Conservation (phyloP, 306 rosid genomes). For the Adenanthera pavonina region DNA sequence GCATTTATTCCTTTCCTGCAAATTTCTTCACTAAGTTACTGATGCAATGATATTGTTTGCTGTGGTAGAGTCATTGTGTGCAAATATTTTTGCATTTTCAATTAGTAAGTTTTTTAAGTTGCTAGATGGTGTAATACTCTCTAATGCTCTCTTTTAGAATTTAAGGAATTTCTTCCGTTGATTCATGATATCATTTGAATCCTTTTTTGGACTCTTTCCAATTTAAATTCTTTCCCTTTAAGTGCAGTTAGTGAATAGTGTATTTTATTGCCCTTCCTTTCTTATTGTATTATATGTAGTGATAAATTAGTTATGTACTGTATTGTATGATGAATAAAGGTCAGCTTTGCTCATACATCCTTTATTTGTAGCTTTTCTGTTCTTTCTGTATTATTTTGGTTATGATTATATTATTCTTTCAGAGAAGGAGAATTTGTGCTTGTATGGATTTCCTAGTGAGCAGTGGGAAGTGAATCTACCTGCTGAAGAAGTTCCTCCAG, state of each 20-base stretch:
- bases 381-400: conserved; percentile 26
- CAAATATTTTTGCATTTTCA: neutral
- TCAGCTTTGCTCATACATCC: neutral
- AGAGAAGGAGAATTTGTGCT: conserved; percentile 95
- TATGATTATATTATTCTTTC: conserved; percentile 41
- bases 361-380: conserved; percentile 25
- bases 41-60: neutral
- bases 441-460: conserved; percentile 83
- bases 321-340: neutral
- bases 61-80: neutral
- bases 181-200: conserved; percentile 32
- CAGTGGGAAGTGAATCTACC: conserved; percentile 95
- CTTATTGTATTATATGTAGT: conserved; percentile 9
- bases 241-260: neutral
- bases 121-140: conserved; percentile 6
- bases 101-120: neutral
- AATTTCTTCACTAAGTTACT: neutral
- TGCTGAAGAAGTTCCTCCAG: conserved; percentile 97
- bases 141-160: neutral
- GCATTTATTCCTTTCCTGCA: neutral
- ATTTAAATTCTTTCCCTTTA: conserved; percentile 9
- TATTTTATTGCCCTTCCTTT: conserved; percentile 4
- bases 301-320: neutral
- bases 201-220: neutral
- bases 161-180: conserved; percentile 13